These are phyloP conservation scores for Teunomyces aglyptinius DNA, from an alignment of 805 yeast genomes.

Conservation along the genomic window DNA sequence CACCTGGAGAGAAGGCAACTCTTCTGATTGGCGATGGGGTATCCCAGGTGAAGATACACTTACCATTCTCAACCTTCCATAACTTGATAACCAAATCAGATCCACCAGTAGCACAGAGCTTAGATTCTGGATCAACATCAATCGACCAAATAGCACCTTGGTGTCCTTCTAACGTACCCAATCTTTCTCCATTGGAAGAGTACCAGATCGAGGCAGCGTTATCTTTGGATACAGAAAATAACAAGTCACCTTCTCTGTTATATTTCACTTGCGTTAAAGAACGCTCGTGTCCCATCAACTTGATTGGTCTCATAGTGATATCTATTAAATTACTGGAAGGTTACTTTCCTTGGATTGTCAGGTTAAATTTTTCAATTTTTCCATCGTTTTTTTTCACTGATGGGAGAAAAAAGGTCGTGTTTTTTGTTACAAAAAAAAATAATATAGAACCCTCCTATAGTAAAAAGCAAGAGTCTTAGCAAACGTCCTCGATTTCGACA, in stretches of 20 bases:
- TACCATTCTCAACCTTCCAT: constrained; percentile 82
- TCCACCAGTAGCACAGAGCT: constrained; percentile 78
- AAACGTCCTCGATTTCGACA: constrained; percentile 58
- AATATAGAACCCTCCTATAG: neutral
- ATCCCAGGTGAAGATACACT: constrained; percentile 67
- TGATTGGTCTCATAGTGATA: constrained; percentile 44
- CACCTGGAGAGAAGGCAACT: constrained; percentile 80
- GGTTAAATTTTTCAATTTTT: constrained; percentile 13
- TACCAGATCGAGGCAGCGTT: constrained; percentile 88
- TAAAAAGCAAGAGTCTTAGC: constrained; percentile 33
- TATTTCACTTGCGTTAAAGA: constrained; percentile 94
- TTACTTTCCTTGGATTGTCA: constrained; percentile 2
- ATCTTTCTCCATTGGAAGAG: constrained; percentile 91
- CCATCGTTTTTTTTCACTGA: constrained; percentile 13
- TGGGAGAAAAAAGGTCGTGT: constrained; percentile 6
- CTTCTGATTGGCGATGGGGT: constrained; percentile 85
- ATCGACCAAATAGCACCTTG: constrained; percentile 94
- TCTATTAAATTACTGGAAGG: neutral
- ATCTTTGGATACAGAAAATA: constrained; percentile 92
- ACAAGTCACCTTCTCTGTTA: constrained; percentile 92
- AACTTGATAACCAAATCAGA: constrained; percentile 85
- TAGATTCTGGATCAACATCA: constrained; percentile 74
- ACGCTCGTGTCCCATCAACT: constrained; percentile 95
- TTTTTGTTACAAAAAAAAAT: neutral
- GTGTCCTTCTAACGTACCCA: constrained; percentile 85